phyloP scores from a whole-genome alignment of 495 filamentous ascomycete genomes.

The Penicillium egyptiacum region DNA sequence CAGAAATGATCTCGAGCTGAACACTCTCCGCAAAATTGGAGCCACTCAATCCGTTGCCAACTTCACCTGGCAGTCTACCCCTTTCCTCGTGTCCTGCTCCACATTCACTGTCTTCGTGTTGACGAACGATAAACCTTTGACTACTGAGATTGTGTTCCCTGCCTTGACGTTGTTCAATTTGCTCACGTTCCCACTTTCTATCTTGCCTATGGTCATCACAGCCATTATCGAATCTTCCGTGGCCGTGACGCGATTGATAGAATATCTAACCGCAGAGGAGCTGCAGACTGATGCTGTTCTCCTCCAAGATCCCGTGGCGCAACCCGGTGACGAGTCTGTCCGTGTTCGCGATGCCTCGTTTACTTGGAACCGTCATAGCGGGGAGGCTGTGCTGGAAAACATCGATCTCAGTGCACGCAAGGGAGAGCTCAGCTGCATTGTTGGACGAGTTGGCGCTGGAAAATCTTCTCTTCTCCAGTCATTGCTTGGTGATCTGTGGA shows the following conservation, averaged over 20 bases:
- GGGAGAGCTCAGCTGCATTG: slow-evolving; percentile 87
- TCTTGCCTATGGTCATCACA: slow-evolving; percentile 97
- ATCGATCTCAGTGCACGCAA: slow-evolving; percentile 87
- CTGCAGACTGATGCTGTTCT: slow-evolving; percentile 81
- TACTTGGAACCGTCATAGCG: slow-evolving; percentile 86
- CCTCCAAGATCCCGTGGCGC: slow-evolving; percentile 62
- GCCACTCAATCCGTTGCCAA: slow-evolving; percentile 91
- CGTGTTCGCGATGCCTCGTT: slow-evolving; percentile 82
- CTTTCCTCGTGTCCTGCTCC: slow-evolving; percentile 95
- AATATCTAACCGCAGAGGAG: slow-evolving; percentile 86
- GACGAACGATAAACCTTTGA: slow-evolving; percentile 74
- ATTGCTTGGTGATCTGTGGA: slow-evolving; percentile 88
- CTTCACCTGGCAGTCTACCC: slow-evolving; percentile 99
- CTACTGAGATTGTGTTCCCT: slow-evolving; percentile 94
- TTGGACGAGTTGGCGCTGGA: slow-evolving; percentile 91
- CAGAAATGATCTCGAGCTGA: slow-evolving; percentile 90
- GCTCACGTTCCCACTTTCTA: slow-evolving; percentile 90
- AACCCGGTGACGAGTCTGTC: slow-evolving; percentile 81
- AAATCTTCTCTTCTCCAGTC: slow-evolving; percentile 91
- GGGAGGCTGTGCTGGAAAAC: slow-evolving; percentile 60
- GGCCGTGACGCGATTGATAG: slow-evolving; percentile 80
- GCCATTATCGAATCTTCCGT: slow-evolving; percentile 95
- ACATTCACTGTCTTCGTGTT: slow-evolving; percentile 95
- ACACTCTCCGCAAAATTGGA: slow-evolving; percentile 94
- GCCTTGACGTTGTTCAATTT: slow-evolving; percentile 90